A percentile compares a stretch with the other conserved stretches of the same genome.
These are phyloP conservation scores for Avena atlantica DNA, from an alignment of 176 grass and related monocot genomes.

Conservation along the genomic window DNA sequence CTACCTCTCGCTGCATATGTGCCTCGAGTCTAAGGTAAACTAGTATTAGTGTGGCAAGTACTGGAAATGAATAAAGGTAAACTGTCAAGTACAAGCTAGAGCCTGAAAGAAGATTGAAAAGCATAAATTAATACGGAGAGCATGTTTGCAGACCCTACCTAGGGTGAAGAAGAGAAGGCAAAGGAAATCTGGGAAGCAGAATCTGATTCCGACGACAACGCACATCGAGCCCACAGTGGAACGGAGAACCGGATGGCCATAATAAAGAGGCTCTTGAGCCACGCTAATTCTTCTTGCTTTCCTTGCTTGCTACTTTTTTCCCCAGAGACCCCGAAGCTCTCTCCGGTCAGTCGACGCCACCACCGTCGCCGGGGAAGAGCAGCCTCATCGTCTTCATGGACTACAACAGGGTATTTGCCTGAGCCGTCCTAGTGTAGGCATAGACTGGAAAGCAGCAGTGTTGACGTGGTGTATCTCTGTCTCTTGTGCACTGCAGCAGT, in stretches of 20 bases:
- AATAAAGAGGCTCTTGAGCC: conserved; percentile 48
- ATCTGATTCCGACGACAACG: conserved; percentile 57
- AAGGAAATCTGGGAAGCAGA: conserved; percentile 52
- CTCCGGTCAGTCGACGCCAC: background rate
- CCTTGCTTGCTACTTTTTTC: conserved; percentile 35
- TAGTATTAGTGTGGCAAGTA: background rate
- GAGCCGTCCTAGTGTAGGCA: background rate
- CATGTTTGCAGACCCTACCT: background rate
- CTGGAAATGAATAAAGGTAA: background rate
- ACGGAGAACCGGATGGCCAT: conserved; percentile 30
- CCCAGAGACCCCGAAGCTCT: conserved; percentile 6
- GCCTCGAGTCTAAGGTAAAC: background rate
- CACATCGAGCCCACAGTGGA: conserved; percentile 41
- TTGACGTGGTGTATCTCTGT: background rate
- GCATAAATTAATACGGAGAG: background rate
- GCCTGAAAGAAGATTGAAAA: conserved; percentile 14
- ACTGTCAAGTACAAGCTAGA: conserved; percentile 11
- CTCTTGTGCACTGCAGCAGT: conserved; percentile 28
- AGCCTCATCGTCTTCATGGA: conserved; percentile 51
- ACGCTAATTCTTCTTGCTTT: conserved; percentile 46
- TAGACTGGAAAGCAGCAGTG: background rate
- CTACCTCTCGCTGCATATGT: background rate
- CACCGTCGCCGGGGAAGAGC: background rate
- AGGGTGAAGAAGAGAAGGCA: conserved; percentile 17
- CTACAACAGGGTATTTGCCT: conserved; percentile 47